phyloP scores from a whole-genome alignment of 1,284 basidiomycete genomes.

The Apiotrichum laibachii region DNA sequence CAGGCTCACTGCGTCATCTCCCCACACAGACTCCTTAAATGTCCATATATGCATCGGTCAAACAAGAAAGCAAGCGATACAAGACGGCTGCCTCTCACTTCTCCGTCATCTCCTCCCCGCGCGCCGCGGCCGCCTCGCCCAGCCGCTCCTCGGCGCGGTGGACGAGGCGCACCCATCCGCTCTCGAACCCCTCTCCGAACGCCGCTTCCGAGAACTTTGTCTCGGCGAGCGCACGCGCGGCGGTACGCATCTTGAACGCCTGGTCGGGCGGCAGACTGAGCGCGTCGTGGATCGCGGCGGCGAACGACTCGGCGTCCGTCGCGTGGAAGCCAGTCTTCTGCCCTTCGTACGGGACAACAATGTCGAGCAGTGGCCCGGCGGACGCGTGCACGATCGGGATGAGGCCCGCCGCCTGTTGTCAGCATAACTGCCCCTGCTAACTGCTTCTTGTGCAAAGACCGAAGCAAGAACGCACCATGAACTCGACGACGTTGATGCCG shows the following conservation, averaged over 20 bases:
- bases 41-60: too few relatives aligned
- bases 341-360: conserved; percentile 74
- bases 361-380: conserved; percentile 87
- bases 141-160: conserved; percentile 8
- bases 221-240: conserved; percentile 68
- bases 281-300: conserved; percentile 64
- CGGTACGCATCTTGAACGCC: conserved; percentile 61
- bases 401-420: conserved; percentile 78
- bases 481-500: conserved; percentile 96
- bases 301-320: conserved; percentile 65
- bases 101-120: not conserved
- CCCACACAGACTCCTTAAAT: too few relatives aligned
- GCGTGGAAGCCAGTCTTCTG: conserved; percentile 82
- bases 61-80: too few relatives aligned
- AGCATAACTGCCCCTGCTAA: not conserved
- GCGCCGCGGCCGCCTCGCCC: not conserved
- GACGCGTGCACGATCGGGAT: conserved; percentile 91
- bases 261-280: conserved; percentile 61
- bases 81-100: not conserved
- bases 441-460: too few relatives aligned
- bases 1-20: too few relatives aligned
- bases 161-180: conserved; percentile 38
- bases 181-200: conserved; percentile 70
- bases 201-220: conserved; percentile 70
- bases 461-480: conserved; percentile 67